Percentiles rank a stretch among this genome's conserved stretches.
Evolutionary conservation across 257 asterid species (phyloP).

Genomic region (Capsicum pubescens): DNA sequence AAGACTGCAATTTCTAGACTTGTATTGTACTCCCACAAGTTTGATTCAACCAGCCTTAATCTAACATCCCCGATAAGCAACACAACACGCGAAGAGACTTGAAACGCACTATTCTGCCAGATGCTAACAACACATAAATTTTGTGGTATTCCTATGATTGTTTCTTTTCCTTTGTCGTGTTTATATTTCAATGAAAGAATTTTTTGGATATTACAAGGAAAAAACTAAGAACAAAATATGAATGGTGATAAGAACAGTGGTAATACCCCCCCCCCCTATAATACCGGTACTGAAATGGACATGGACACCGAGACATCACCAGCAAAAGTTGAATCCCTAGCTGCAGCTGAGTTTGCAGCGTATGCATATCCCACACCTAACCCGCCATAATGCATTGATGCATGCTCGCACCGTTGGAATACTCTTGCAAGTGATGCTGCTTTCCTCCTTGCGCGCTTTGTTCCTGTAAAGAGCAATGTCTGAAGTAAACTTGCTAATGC

Average conservation of each 20-base stretch:
- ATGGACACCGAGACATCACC: constrained; percentile 63
- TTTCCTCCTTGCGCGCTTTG: constrained; percentile 88
- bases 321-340: constrained; percentile 61
- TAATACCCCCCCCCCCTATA: constrained; percentile 48
- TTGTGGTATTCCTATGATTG: constrained; percentile 38
- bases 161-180: constrained; percentile 39
- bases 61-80: not conserved
- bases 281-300: constrained; percentile 80
- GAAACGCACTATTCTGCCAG: not conserved
- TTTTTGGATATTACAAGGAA: constrained; percentile 41
- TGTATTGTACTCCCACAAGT: not conserved
- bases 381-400: constrained; percentile 58
- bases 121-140: constrained; percentile 29
- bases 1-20: not conserved
- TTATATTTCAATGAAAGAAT: constrained; percentile 46
- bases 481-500: constrained; percentile 73
- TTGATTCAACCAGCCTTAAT: constrained; percentile 5
- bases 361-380: constrained; percentile 63
- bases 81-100: not conserved
- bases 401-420: constrained; percentile 73
- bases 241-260: constrained; percentile 34
- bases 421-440: constrained; percentile 93
- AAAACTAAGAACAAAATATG: constrained; percentile 41
- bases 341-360: constrained; percentile 55
- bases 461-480: constrained; percentile 81